A percentile compares a stretch with the other conserved stretches of the same genome.
Conservation (phyloP, 108 stramenopile genomes). For the Pelagomonas calceolata region DNA sequence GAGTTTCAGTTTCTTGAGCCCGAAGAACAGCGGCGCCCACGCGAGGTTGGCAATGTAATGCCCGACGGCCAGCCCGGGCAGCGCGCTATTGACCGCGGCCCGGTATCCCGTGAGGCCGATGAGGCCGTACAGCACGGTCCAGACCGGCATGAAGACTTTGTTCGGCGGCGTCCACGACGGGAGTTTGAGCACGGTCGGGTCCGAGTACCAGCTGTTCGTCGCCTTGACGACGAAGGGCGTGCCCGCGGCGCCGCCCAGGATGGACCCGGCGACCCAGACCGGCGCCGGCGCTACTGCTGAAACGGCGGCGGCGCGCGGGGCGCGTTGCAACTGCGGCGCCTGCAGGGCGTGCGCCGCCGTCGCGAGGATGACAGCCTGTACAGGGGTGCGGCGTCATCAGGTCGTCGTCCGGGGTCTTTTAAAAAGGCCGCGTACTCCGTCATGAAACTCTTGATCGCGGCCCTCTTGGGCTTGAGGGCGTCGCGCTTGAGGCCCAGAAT, state of each 20-base stretch:
- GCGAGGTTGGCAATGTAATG: constrained; percentile 45
- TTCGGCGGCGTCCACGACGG: constrained; percentile 55
- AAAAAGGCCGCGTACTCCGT: too few species aligned
- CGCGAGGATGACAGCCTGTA: too few species aligned
- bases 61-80: constrained; percentile 1
- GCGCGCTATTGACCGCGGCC: background rate
- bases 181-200: constrained; percentile 20
- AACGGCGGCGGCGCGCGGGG: too few species aligned
- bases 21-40: constrained; percentile 61
- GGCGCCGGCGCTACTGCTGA: background rate
- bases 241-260: constrained; percentile 1
- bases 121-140: constrained; percentile 45
- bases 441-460: too few species aligned
- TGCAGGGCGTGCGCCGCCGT: too few species aligned
- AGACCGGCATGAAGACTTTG: constrained; percentile 48
- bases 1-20: constrained; percentile 32
- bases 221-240: constrained; percentile 11
- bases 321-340: too few species aligned
- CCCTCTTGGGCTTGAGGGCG: too few species aligned
- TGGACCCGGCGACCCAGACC: constrained; percentile 1
- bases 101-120: constrained; percentile 39
- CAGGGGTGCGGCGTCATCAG: too few species aligned
- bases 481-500: too few species aligned
- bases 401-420: too few species aligned
- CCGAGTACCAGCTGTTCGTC: constrained; percentile 4